A percentile compares a stretch with the other conserved stretches of the same genome.
Evolutionary conservation across 164 flowering plant species (phyloP).

Genomic region (Taxillus chinensis): DNA sequence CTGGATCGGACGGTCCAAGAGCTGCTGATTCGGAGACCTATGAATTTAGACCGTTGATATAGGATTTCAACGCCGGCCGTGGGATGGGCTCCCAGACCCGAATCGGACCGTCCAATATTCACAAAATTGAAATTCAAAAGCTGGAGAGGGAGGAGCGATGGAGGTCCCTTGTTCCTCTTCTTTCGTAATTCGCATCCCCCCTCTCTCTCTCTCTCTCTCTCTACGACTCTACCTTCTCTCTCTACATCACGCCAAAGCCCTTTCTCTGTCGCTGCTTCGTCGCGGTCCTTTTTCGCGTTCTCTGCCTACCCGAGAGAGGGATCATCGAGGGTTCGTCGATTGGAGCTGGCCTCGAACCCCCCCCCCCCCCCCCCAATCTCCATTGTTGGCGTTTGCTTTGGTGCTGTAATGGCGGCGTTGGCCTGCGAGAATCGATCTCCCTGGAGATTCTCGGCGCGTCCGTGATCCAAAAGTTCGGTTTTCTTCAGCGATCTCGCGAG

Average conservation of each 20-base stretch:
- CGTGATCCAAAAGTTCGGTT: constrained; percentile 18
- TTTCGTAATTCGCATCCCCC: background rate
- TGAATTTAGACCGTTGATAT: constrained; percentile 42
- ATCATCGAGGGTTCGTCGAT: no score
- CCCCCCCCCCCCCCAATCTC: no score
- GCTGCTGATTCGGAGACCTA: constrained; percentile 11
- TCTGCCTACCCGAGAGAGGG: no score
- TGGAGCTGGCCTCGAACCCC: no score
- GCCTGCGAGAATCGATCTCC: no score
- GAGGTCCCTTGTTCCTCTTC: constrained; percentile 4
- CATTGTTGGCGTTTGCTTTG: background rate
- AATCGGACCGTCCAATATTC: constrained; percentile 42
- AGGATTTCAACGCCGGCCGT: constrained; percentile 12
- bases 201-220: constrained; percentile 8
- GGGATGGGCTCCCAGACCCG: constrained; percentile 10
- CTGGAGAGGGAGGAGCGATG: constrained; percentile 46
- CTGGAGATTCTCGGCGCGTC: background rate
- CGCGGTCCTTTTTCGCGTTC: no score
- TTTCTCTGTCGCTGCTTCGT: constrained; percentile 12
- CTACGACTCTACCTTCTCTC: constrained; percentile 5
- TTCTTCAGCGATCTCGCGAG: constrained; percentile 17
- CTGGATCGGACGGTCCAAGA: constrained; percentile 26
- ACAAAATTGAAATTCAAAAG: constrained; percentile 56
- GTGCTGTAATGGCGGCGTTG: no score
- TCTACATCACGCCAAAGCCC: constrained; percentile 7